Percentiles rank a stretch among this genome's conserved stretches.
phyloP scores from a whole-genome alignment of 495 filamentous ascomycete genomes.

The Aspergillus nidulans region DNA sequence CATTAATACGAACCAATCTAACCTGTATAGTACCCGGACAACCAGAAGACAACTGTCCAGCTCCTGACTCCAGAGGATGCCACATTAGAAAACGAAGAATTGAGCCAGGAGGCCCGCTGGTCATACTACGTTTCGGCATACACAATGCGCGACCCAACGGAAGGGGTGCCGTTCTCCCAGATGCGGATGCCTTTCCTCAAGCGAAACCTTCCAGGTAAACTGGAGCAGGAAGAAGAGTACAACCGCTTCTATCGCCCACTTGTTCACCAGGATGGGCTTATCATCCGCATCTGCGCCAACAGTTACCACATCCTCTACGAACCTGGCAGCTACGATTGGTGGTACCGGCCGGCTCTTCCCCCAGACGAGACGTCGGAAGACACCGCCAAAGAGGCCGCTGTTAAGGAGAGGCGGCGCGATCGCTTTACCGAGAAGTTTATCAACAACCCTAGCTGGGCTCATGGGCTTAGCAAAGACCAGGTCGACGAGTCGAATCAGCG shows the following conservation, averaged over 20 bases:
- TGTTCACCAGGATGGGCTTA: slow-evolving; percentile 66
- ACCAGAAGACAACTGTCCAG: slow-evolving; percentile 57
- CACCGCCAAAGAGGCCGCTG: slow-evolving; percentile 35
- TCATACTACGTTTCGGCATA: slow-evolving; percentile 92
- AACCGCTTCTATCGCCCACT: slow-evolving; percentile 49
- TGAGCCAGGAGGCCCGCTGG: slow-evolving; percentile 64
- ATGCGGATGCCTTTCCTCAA: slow-evolving; percentile 65
- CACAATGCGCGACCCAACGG: slow-evolving; percentile 81
- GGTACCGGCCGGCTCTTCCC: slow-evolving; percentile 39
- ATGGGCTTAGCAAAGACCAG: slow-evolving; percentile 62
- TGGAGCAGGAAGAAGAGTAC: slow-evolving; percentile 47
- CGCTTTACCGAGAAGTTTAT: slow-evolving; percentile 67
- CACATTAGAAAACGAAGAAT: slow-evolving; percentile 63
- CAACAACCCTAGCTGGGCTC: slow-evolving; percentile 73
- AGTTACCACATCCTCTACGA: slow-evolving; percentile 79
- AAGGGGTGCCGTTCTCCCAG: slow-evolving; percentile 64
- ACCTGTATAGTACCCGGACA: slow-evolving; percentile 47
- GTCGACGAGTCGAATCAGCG: slow-evolving; percentile 65
- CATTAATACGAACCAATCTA: neutral
- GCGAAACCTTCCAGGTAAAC: slow-evolving; percentile 64
- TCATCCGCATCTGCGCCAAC: slow-evolving; percentile 74
- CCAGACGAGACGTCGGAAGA: slow-evolving; percentile 44
- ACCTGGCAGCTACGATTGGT: slow-evolving; percentile 60
- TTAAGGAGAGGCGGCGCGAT: slow-evolving; percentile 55
- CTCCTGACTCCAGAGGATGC: slow-evolving; percentile 76